phyloP scores from a whole-genome alignment of 495 filamentous ascomycete species.

The Chlorociboria aeruginascens region DNA sequence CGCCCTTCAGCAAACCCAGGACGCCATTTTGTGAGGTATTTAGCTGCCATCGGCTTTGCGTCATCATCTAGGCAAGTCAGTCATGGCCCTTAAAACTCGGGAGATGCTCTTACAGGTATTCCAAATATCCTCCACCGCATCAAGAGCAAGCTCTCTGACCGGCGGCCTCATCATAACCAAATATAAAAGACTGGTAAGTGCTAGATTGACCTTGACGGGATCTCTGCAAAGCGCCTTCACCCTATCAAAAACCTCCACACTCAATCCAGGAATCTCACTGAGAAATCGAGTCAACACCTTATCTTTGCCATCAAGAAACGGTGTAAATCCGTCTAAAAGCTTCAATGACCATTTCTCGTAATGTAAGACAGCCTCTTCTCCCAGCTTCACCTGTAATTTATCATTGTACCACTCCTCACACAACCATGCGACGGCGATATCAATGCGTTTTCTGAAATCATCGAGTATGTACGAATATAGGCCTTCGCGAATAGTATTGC shows the following conservation, averaged over 20 bases:
- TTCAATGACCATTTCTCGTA: slow-evolving; percentile 74
- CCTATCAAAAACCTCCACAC: slow-evolving; percentile 51
- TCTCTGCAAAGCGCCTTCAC: slow-evolving; percentile 77
- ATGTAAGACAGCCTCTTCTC: slow-evolving; percentile 38
- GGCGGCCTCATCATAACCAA: slow-evolving; percentile 79
- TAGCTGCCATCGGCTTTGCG: slow-evolving; percentile 37
- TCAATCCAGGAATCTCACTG: slow-evolving; percentile 79
- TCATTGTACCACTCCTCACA: slow-evolving; percentile 99
- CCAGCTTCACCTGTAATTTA: slow-evolving; percentile 40
- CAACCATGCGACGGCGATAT: slow-evolving; percentile 79
- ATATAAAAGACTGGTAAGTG: slow-evolving; percentile 45
- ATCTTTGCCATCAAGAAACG: slow-evolving; percentile 78
- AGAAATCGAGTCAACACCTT: slow-evolving; percentile 77
- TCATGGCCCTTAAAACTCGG: background rate
- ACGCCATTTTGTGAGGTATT: slow-evolving; percentile 41
- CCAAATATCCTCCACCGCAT: slow-evolving; percentile 79
- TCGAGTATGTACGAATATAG: slow-evolving; percentile 76
- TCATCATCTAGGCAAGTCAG: slow-evolving; percentile 28
- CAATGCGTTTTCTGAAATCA: slow-evolving; percentile 81
- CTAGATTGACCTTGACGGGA: slow-evolving; percentile 53
- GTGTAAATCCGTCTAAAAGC: slow-evolving; percentile 74
- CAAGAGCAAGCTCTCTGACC: slow-evolving; percentile 65
- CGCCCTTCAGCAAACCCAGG: slow-evolving; percentile 30
- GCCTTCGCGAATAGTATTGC: slow-evolving; percentile 61
- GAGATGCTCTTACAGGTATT: slow-evolving; percentile 48